Base-by-base conservation (phyloP, 2,329 filamentous ascomycete species). In the Elsinoe fawcettii region DNA sequence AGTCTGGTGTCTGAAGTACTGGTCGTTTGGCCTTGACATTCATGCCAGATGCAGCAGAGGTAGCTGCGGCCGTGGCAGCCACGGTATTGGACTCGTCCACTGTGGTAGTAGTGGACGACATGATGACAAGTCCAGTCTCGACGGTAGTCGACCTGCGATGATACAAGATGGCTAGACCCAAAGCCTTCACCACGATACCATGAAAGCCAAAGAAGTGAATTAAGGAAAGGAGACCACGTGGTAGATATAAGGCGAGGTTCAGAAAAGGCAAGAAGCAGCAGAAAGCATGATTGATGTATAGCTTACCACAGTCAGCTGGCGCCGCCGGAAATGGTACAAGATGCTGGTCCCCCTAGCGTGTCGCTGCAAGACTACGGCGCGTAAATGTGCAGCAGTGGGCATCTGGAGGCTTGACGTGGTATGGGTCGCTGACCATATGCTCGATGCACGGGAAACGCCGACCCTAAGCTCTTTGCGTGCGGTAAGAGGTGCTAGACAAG, bases 1-100 rank as follows among this genome's bases (percentile, higher is more conserved):
- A 82, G 58, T 83, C 78, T 64, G 84, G 84, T 59, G 79, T 78
- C 66, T 76, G 75, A 60, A 78, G 69, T 34, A 71, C 68, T 59
- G 72, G 61, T 57, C 73, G 71, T 66, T 76, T 77, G 55, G 69
- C 57, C 32, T 58, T 57, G n/a, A 36, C 56, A 56, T 69, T 63
- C 59, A 67, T 66, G 36, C 66, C 67, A 44, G 67, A 66, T 27
- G 69, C 68, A 23, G 67, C 66, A 64, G 67, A 67, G 18, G 66
- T 66, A 36, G 69, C 67, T 25, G 66, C 68, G 25, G 66, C 63
- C 43, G 66, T 65, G 44, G 64, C 63, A 39, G 65, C 62, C 65
- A 67, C 66, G 32, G 60, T 63, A 46, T 20, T 34, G 2, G 49
- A 25, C 25, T 51, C 27, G 14, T 30, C 25, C 16, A 27, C 34